phyloP scores from a whole-genome alignment of 441 rosid species.

The Omphalea diandra region DNA sequence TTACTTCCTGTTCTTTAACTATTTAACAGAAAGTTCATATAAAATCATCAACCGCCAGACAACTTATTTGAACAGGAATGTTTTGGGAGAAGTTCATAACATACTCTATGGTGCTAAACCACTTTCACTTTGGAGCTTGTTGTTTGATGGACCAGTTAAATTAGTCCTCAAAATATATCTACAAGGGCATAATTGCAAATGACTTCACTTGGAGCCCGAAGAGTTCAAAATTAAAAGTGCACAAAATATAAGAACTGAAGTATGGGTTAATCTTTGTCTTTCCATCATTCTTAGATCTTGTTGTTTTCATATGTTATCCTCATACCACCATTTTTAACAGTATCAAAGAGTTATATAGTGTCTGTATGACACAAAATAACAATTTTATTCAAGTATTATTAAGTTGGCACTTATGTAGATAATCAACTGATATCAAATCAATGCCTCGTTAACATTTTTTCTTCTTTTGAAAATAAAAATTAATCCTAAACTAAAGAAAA shows the following conservation, averaged over 20 bases:
- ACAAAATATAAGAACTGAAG: no score
- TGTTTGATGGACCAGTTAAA: no score
- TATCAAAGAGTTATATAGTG: neutral
- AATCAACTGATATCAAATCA: neutral
- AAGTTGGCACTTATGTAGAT: no score
- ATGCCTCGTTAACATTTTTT: no score
- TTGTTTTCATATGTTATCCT: neutral
- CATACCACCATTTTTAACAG: neutral
- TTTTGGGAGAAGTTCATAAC: neutral
- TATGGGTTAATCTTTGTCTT: no score
- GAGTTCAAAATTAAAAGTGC: no score
- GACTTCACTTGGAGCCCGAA: no score
- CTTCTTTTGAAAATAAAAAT: no score
- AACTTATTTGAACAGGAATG: neutral
- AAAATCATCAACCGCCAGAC: neutral
- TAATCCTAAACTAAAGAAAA: no score
- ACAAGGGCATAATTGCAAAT: no score
- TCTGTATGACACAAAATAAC: neutral
- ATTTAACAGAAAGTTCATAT: neutral
- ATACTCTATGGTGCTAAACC: neutral
- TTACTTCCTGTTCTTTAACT: neutral
- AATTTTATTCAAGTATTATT: no score
- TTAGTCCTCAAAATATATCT: no score
- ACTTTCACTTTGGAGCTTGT: neutral
- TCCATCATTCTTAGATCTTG: neutral